phyloP scores from a whole-genome alignment of 164 flowering plant genomes.

The Umbellularia californica region DNA sequence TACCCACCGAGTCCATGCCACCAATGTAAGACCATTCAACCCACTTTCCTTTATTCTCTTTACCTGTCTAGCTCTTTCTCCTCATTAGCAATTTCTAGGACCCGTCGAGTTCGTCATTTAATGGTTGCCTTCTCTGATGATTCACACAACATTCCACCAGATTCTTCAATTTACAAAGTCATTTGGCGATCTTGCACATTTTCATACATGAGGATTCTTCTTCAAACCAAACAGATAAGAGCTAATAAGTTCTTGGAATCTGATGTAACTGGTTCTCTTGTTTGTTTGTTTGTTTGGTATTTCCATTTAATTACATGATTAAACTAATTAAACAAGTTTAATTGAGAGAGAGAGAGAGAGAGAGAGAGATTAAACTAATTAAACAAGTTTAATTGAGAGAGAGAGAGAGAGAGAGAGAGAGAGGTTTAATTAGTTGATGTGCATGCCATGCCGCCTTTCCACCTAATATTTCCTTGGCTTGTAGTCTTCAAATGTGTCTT shows the following conservation, averaged over 20 bases:
- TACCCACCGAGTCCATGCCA: not conserved
- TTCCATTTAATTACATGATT: not conserved
- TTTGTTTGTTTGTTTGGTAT: not conserved
- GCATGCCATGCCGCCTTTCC: constrained; percentile 3
- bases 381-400: constrained; percentile 5
- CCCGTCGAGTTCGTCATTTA: not conserved
- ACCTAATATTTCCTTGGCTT: not conserved
- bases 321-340: constrained; percentile 2
- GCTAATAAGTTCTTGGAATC: not conserved
- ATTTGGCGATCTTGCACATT: not conserved
- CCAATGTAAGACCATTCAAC: not conserved
- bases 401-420: too few relatives aligned
- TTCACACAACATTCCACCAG: not conserved
- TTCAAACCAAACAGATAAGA: not conserved
- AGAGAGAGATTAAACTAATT: not conserved
- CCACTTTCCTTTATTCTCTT: too few relatives aligned
- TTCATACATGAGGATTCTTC: not conserved
- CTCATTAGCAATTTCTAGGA: not conserved
- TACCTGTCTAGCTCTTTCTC: not conserved
- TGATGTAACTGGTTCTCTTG: not conserved
- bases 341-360: constrained; percentile 2
- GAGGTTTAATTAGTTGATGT: not conserved
- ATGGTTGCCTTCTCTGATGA: not conserved
- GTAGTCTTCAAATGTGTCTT: not conserved
- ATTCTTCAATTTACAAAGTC: not conserved